Percentiles rank a stretch among this genome's conserved stretches.
Evolutionary conservation across 306 rosid genomes (phyloP).

Genomic region (Prosopis cineraria): DNA sequence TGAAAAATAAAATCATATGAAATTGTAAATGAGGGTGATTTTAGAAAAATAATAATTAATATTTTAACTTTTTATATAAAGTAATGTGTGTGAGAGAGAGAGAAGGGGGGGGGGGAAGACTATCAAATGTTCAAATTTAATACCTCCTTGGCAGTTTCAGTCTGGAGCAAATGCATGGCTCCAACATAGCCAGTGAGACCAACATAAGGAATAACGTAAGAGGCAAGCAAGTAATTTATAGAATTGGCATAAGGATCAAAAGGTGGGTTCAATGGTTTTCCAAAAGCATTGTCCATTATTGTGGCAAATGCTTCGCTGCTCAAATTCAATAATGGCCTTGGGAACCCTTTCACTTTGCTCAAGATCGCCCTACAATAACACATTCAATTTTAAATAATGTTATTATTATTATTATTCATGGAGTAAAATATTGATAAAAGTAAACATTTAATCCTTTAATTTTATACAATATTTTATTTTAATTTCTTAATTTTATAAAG

Average conservation of each 20-base stretch:
- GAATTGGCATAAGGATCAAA: constrained; percentile 64
- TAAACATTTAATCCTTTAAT: too few relatives aligned
- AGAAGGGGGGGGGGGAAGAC: too few relatives aligned
- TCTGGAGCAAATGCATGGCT: constrained; percentile 46
- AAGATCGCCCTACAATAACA: constrained; percentile 59
- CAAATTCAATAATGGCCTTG: constrained; percentile 73
- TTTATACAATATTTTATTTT: too few relatives aligned
- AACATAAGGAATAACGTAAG: constrained; percentile 59
- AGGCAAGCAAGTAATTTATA: constrained; percentile 59
- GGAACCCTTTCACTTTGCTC: constrained; percentile 57
- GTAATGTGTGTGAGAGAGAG: too few relatives aligned
- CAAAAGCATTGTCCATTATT: constrained; percentile 59
- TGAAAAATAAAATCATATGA: too few relatives aligned
- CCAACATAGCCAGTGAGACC: constrained; percentile 71
- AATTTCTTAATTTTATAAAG: too few relatives aligned
- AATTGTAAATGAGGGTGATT: too few relatives aligned
- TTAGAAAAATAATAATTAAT: too few relatives aligned
- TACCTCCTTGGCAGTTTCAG: constrained; percentile 40
- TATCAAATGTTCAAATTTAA: neutral
- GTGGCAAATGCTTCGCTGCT: constrained; percentile 57
- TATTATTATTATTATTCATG: neutral
- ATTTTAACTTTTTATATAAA: too few relatives aligned
- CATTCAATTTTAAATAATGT: neutral
- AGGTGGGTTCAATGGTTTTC: constrained; percentile 47
- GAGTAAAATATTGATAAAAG: too few relatives aligned